Base-by-base conservation (phyloP, 768 basidiomycete genomes). In the Rhodocollybia butyracea region DNA sequence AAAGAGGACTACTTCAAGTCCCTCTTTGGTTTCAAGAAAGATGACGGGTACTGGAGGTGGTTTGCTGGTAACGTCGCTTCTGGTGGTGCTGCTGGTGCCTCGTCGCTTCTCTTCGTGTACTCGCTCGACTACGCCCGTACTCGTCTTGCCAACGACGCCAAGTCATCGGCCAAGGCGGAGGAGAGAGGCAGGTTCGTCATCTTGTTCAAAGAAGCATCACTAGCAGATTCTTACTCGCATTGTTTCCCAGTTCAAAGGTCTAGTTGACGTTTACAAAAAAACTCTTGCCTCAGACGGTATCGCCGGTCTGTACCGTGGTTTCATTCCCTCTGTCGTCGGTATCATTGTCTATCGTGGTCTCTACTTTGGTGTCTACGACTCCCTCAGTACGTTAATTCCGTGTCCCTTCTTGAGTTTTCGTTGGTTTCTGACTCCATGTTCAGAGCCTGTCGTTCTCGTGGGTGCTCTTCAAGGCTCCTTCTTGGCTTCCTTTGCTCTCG, bases 261-360 rank as follows among this genome's bases (percentile, higher is more conserved):
- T 99, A 54, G 82, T 98, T 60, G 97, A 98, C 70, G 94, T 97
- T 61, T 97, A 97, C 84, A 88, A 71, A 70, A 98, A 98, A 87
- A 98, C 96, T 52, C 86, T 98, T 66, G 94, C 94, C 30, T 86
- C 93, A 27, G 97, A 99, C 69, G 97, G 97, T 86, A 79, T 99
- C 66, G 93, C 89, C 60, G 97, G 97, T 83, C 94, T 99, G 67
- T 99, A 98, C 84, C 94, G 97, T 83, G 97, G 97, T 59, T 98
- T 99, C 77, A 86, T 98, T 54, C 97, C 97, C 61, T 98, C 96
- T 58, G 97, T 99, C 60, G 95, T 94, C 64, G 97, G 97, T 77
- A 99, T 99, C 79, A 86, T 99, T 65, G 96, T 98, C 70, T 98
- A 98, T 84, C 94, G 96, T 78, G 96, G 96, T 86, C 91, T 98